Base-by-base conservation (phyloP, 2,329 filamentous ascomycete species). In the Xylaria hypoxylon region DNA sequence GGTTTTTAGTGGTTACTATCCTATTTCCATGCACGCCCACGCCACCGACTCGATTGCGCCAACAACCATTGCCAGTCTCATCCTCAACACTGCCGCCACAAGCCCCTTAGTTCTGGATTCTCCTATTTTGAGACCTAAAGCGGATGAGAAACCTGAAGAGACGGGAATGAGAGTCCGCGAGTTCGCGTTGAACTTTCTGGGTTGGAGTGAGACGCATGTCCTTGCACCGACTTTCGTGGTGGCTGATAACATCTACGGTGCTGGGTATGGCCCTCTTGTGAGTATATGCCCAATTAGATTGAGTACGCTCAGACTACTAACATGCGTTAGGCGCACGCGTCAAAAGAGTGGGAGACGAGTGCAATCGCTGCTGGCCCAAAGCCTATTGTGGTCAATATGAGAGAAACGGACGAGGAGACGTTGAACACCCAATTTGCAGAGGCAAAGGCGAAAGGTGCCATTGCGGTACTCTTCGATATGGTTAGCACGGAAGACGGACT, bases 401-500 rank as follows among this genome's bases (percentile, higher is more conserved):
- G 68, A 31, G 67, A 70, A 26, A 57, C 69, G 1, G 65, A 66
- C 6, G 63, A 71, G 7, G 59, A 65, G 26, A 64, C 66, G 5
- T 22, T 73, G 15, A 67, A 69, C 8, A 45, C 64, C 0, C 70
- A 71, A 44, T 58, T 74, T 13, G 64, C 60, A 1, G 67, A 60
- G 17, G 72, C 73, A 2, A 74, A 70, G 48, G 35, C 65, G 3
- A 67, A 65, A 24, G 73, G 73, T 0, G 72, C 70, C 50, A 72
- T 74, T 17, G 73, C 70, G 1, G 65, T 74, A 22, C 33, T 74
- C 11, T 59, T 74, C 19, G 73, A 74, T 7, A 71, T 74, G 28
- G 69, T 74, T 5, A 72, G 64, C 22, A 71, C 73, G 3, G 72
- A 70, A 53, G 73, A 71, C 42, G 72, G 72, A 0, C 68, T 70